Conservation (phyloP, 148 eudicot species). For the Chenopodium quinoa region DNA sequence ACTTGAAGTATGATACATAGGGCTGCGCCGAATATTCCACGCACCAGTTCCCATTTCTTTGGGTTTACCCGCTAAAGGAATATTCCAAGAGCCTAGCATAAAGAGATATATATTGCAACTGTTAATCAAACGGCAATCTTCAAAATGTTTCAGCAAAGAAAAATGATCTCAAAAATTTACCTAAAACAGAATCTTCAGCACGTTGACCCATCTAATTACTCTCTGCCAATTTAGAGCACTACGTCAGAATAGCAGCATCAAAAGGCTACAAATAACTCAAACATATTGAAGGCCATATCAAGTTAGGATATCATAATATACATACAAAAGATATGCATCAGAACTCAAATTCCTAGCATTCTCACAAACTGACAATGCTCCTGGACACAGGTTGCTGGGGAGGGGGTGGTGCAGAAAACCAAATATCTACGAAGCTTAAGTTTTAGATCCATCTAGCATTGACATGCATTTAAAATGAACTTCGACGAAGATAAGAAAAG, state of each 20-base stretch:
- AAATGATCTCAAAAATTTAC: constrained; percentile 17
- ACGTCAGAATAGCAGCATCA: not conserved
- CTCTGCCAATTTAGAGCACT: constrained; percentile 18
- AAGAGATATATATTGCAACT: constrained; percentile 15
- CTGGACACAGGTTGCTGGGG: not conserved
- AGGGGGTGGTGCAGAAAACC: not conserved
- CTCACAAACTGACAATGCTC: not conserved
- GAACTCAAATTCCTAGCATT: not conserved
- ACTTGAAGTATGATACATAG: constrained; percentile 42
- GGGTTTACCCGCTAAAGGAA: constrained; percentile 30
- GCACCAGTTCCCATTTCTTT: constrained; percentile 40
- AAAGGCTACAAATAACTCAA: not conserved
- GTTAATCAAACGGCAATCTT: not conserved
- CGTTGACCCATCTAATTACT: constrained; percentile 34
- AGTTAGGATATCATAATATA: not conserved
- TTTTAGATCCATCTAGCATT: not conserved
- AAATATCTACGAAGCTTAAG: not conserved
- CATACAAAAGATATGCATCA: not conserved
- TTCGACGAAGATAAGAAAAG: not conserved
- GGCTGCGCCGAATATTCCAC: constrained; percentile 41
- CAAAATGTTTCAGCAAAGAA: not conserved
- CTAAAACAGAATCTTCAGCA: constrained; percentile 34
- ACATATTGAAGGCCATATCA: not conserved
- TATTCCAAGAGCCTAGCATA: constrained; percentile 40
- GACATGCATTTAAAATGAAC: not conserved